Percentiles rank a stretch among this genome's conserved stretches.
These are phyloP conservation scores for Geranium rotundifolium DNA, from an alignment of 345 rosid genomes.

Conservation along the genomic window DNA sequence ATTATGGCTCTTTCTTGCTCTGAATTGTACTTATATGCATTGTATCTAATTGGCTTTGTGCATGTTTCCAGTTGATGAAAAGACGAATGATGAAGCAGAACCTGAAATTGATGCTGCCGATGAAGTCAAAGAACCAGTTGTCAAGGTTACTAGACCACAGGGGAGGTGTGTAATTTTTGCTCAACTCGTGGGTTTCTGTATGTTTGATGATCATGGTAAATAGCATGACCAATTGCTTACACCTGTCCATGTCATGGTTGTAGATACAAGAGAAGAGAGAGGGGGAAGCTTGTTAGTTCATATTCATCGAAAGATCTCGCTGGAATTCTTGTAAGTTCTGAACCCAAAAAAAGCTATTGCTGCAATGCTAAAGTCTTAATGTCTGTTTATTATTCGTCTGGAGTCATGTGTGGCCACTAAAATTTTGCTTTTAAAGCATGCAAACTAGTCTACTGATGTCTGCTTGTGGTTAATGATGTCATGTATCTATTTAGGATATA, in stretches of 20 bases:
- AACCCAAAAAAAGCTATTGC: not conserved
- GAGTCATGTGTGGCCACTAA: not conserved
- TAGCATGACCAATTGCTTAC: not conserved
- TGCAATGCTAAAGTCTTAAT: not conserved
- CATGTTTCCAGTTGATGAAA: constrained; percentile 20
- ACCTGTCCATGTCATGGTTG: not conserved
- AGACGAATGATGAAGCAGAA: constrained; percentile 22
- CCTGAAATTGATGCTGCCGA: constrained; percentile 20
- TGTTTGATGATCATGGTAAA: constrained; percentile 1
- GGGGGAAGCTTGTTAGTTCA: constrained; percentile 69
- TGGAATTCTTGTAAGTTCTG: constrained; percentile 73
- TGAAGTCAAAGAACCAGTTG: constrained; percentile 25
- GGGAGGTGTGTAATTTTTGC: constrained; percentile 54
- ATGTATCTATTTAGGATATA: too few relatives aligned
- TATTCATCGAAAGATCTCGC: constrained; percentile 83
- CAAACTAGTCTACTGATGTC: not conserved
- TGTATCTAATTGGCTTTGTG: constrained; percentile 1
- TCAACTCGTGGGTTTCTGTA: not conserved
- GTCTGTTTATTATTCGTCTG: not conserved
- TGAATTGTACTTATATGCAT: not conserved
- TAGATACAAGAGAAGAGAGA: constrained; percentile 79
- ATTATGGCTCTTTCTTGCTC: not conserved
- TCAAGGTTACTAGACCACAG: constrained; percentile 70
- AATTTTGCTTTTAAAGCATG: not conserved
- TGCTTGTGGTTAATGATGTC: not conserved